Evolutionary conservation across 176 grass and related monocot genomes (phyloP), one percentile per base, ranked within the genome.

Genomic region (Rhipidocladum racemiflorum): DNA sequence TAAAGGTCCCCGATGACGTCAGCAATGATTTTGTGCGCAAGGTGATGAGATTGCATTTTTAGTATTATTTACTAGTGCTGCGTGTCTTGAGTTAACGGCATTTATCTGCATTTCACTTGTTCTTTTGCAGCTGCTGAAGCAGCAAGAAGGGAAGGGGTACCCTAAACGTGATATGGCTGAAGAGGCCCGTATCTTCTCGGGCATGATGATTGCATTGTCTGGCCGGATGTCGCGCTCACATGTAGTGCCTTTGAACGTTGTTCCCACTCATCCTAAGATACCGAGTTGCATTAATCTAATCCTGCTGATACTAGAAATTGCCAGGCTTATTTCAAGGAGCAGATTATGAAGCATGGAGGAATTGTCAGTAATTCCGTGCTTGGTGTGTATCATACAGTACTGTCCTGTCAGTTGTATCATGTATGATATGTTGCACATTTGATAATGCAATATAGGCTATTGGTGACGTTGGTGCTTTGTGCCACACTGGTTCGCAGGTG

Each of bases 301-400:
- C 78, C 32, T 60, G 9, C 61, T 71, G 17, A 1, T 84, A 21
- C 64, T 72, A 50, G 65, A 69, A 79, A 76, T 72, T 27, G 6
- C 15, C 44, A 91, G 88, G 85, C 66, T 65, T 91, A 94, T 75
- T 94, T 89, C 83, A 94, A 76, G 51, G 88, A 89, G 79, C 87
- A 91, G 81, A 97, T 97, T 29, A 29, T 92, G 81, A 92, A 97
- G 77, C 85, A 89, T 88, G 90, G 92, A 49, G 95, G 95, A 7
- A 83, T 87, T 72, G 86, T 97, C n/a, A 86, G 78, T 29, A 87
- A 83, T 36, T 89, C 84, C 7, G 72, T 92, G 24, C 45, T 87
- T 46, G 95, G 92, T 97, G 76, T 64, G 91, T 74, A 18, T 51
- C 45, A 34, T 75, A 36, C 48, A 50, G 11, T 15, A 12, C 1